Conservation (phyloP, 352 stramenopile genomes). For the Phytophthora sansomeana region DNA sequence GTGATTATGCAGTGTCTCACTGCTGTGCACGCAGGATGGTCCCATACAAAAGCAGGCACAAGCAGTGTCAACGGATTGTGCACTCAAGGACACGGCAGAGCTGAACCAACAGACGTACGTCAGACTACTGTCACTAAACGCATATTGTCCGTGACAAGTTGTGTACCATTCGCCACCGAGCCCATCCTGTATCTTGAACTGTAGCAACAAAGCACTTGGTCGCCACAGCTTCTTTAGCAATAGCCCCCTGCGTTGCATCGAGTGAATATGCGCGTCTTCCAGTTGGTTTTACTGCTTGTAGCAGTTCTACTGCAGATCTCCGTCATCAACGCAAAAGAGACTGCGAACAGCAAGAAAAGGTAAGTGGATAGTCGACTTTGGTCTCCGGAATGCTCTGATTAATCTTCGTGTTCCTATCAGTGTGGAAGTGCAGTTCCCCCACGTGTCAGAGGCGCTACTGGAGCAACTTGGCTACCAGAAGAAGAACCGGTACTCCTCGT, state of each 20-base stretch:
- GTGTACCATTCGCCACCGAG: constrained; percentile 5
- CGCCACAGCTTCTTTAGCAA: neutral
- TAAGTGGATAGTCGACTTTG: constrained; percentile 7
- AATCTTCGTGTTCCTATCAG: constrained; percentile 21
- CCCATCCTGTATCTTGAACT: constrained; percentile 16
- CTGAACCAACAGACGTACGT: constrained; percentile 6
- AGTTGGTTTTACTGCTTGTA: constrained; percentile 38
- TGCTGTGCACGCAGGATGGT: neutral
- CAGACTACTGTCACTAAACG: constrained; percentile 10
- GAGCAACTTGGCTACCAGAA: constrained; percentile 84
- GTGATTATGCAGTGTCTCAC: constrained; percentile 28
- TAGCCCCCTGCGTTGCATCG: neutral
- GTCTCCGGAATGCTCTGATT: neutral
- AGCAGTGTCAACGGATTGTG: constrained; percentile 7
- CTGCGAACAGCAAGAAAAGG: constrained; percentile 57
- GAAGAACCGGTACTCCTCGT: constrained; percentile 82
- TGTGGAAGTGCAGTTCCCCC: constrained; percentile 81
- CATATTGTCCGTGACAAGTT: neutral
- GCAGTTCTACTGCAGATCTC: constrained; percentile 46
- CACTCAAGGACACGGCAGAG: constrained; percentile 2
- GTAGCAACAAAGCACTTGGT: neutral
- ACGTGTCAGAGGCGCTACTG: constrained; percentile 77
- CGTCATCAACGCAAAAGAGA: constrained; percentile 14
- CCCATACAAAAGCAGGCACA: neutral
- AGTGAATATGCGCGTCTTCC: constrained; percentile 20